Evolutionary conservation across 164 flowering plant genomes (phyloP), one percentile per base, ranked within the genome.

Genomic region (Magnolia sinica): DNA sequence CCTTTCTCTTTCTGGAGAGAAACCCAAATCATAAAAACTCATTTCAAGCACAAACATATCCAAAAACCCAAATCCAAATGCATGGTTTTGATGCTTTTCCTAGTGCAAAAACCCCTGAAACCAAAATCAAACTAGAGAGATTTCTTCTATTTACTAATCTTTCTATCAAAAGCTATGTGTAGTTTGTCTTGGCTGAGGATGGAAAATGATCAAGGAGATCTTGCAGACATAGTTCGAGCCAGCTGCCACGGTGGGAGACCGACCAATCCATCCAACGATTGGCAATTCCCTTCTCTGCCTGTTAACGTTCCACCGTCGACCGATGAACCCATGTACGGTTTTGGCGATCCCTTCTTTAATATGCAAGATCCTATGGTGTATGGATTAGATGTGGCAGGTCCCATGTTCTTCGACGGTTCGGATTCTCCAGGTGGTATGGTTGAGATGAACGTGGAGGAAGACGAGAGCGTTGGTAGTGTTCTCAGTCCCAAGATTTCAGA

Each of bases 151-250:
- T 27, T 51, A 19, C 31, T 59, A 24, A 8, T 63, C 11, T 70
- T 20, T 8, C 68, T 73, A 24, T 58, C 72, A 18, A 77, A 31
- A 31, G 68, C 76, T 69, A 86, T 85, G 86, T 84, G 87, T 77
- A 85, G 84, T 50, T 79, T 75, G 27, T 80, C 79, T 45, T 68
- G 72, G 72, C 76, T 80, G 49, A 76, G 13, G 10, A 91, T 91
- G 95, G 92, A 91, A 58, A 86, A 87, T 71, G 83, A 84, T 79
- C 91, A 88, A 72, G 98, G 98, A 4, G 98, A 93, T 81, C 85
- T 93, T 67, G 87, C 90, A 0, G 98, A 93, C 76, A 89, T 93
- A 64, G 71, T 93, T 22, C 82, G 96, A 67, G 92, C 86, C 1
- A 77, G 85, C 10, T n/a, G 72, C 23, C 14, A 3, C 11, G 77